Base-by-base conservation (phyloP, 192 early-diverging fungal species). In the Geranomyces variabilis region DNA sequence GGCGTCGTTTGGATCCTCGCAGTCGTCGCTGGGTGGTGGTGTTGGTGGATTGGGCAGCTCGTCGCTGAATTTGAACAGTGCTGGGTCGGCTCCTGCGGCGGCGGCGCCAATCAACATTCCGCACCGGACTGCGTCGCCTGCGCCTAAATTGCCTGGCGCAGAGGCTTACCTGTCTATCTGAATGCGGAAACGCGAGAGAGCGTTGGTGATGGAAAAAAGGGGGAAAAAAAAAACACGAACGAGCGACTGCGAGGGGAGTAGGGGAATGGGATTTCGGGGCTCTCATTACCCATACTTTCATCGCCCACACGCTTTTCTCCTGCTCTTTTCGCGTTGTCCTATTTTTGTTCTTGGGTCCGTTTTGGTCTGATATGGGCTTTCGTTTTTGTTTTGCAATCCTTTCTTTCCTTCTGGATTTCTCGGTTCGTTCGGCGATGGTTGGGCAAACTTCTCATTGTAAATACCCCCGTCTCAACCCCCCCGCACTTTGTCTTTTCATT, bases 111-210 rank as follows among this genome's bases (percentile, higher is more conserved):
- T 41, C 36, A 41, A 41, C 10, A 41, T 41, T 41, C 36, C 36
- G 5, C 3, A 34, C 58, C 31, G 31, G 9, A 28, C 21, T 26
- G 24, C 58, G 9, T 60, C 28, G 15, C 15, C 58, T 34, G 58
- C 29, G 15, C 63, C 63, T 13, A 64, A 64, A 45, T 21, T 64
- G 17, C 63, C 63, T 13, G 63, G 34, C n/a, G 63, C 63, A 19
- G 63, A 64, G 63, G 63, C 34, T 3, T 64, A 43, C 29, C 41
- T 64, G 63, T 64, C 63, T 5, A 64, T 64, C 28, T 64, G 63
- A 64, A 30, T n/a, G n/a, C n/a, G n/a, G n/a, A n/a, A n/a, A n/a
- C 26, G 15, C 21, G 51, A 15, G 51, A 28, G 4, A 8, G 3
- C 19, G 19, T 15, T 15, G 51, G 8, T 55, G 51, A 55, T 3